Evolutionary conservation across 1,284 basidiomycete species (phyloP).

Genomic region (Amylostereum areolatum): DNA sequence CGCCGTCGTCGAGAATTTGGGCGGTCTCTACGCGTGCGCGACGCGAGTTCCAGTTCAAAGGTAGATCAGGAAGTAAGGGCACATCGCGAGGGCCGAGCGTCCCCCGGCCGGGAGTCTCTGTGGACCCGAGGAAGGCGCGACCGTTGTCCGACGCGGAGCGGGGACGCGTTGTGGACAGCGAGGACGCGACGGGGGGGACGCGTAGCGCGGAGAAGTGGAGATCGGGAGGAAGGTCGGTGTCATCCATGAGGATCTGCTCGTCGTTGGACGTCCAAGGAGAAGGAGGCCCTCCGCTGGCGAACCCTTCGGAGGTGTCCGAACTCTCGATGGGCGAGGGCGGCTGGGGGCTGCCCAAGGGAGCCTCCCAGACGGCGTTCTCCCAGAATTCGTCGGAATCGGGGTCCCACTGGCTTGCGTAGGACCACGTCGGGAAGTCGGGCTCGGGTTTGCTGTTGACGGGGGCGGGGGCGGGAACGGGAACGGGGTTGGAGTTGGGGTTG

Average conservation of each 20-base stretch:
- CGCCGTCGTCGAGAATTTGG: neutral
- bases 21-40: neutral
- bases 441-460: constrained; percentile 20
- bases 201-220: neutral
- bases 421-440: constrained; percentile 52
- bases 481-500: constrained; percentile 34
- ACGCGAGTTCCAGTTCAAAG: neutral
- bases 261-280: neutral
- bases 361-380: constrained; percentile 60
- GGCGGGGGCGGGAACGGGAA: constrained; percentile 42
- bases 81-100: neutral
- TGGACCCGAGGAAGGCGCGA: neutral
- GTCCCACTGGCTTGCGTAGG: constrained; percentile 62
- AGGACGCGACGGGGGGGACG: neutral
- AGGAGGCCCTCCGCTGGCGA: neutral
- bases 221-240: neutral
- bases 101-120: neutral
- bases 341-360: constrained; percentile 42
- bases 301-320: neutral
- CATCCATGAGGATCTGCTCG: neutral
- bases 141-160: neutral
- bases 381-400: constrained; percentile 80
- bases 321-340: constrained; percentile 11
- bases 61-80: neutral
- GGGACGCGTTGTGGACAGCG: neutral